Conservation (phyloP, 495 filamentous ascomycete genomes). For the Podospora appendiculata region DNA sequence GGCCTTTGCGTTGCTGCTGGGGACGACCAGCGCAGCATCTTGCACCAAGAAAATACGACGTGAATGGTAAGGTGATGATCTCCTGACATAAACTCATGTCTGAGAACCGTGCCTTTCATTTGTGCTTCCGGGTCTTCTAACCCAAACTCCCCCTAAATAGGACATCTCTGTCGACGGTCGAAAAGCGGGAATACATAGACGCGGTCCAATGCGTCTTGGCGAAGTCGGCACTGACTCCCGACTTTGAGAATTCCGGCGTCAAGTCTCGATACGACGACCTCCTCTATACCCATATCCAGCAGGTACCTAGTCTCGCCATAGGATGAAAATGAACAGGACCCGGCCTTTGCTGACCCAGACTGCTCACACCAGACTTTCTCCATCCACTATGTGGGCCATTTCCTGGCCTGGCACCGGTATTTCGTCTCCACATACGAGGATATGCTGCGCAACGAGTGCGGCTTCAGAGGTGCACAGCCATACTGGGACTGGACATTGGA, state of each 20-base stretch:
- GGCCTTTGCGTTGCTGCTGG: no score
- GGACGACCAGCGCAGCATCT: no score
- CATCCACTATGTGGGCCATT: conserved; percentile 20
- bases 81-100: no score
- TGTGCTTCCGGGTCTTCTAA: no score
- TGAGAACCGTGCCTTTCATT: no score
- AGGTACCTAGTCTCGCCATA: background rate
- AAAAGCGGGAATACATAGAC: conserved; percentile 27
- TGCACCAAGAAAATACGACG: no score
- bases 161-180: background rate
- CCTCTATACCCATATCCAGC: conserved; percentile 30
- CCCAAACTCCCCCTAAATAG: no score
- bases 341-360: background rate
- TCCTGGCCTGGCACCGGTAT: conserved; percentile 61
- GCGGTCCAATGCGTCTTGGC: conserved; percentile 37
- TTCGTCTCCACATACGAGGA: conserved; percentile 55
- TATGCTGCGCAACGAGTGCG: conserved; percentile 57
- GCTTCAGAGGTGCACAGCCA: conserved; percentile 43
- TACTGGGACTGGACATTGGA: conserved; percentile 23
- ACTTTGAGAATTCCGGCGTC: conserved; percentile 28
- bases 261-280: conserved; percentile 44
- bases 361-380: conserved; percentile 29
- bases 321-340: background rate
- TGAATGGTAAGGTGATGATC: no score
- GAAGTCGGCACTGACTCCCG: conserved; percentile 18